Evolutionary conservation across 352 stramenopile species (phyloP), one percentile per base, ranked within the genome.

Genomic region (Phytophthora ramorum): DNA sequence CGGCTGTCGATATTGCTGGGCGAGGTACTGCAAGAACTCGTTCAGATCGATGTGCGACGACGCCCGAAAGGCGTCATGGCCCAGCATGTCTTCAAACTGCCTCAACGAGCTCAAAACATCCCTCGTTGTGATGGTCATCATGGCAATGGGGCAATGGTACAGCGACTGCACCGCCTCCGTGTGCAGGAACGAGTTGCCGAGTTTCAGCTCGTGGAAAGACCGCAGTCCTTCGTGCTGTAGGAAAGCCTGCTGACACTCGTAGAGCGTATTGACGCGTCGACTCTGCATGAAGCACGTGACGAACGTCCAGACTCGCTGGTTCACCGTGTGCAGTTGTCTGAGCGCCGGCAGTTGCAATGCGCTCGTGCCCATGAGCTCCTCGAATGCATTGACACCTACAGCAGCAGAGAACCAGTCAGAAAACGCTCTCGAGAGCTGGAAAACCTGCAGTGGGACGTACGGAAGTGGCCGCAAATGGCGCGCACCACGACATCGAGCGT

Each of bases 181-280:
- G 43, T 87, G 79, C 28, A 91, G 20, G 58, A 96, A 96, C 12
- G 83, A 92, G 51, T 91, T 96, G 46, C 88, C 88, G 1, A 96
- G 66, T 47, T 82, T 87, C 13, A 96, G 73, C 13, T 92, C 81
- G 13, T 71, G 45, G 50, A 94, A 93, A 28, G 79, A 73, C 6
- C 58, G 70, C 19, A 94, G 73, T 40, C 80, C 79, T 73, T 94
- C 86, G 35, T 92, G 79, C 38, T 78, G 58, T 16, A 92, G 55
- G 32, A 94, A 92, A 16, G 79, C 72, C 26, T 79, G 55, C 32
- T 89, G 83, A 54, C 86, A 94, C 70, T 94, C 86, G 47, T 70
- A 89, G 14, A 94, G 72, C 48, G 86, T 94, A 54, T 93, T 78
- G 45, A 94, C 62, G 34, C 84, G 84, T 8, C 84, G 82, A 40